Evolutionary conservation across 1,139 yeast species (phyloP).

Genomic region (Suhomyces yuchorum): DNA sequence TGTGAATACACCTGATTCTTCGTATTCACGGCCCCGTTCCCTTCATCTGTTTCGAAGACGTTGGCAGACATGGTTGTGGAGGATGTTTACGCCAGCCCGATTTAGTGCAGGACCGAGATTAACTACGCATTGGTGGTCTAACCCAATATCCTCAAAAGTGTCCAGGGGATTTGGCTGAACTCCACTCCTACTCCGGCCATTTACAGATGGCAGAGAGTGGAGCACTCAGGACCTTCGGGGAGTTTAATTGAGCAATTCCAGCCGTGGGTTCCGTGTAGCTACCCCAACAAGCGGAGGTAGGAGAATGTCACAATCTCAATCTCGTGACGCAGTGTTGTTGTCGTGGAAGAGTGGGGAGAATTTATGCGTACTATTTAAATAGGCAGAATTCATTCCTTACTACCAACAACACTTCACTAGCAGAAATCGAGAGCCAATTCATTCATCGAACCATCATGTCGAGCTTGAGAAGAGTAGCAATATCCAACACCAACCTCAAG

Average conservation of each 20-base stretch:
- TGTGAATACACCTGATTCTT: conserved; percentile 10
- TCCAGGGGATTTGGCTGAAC: too few relatives aligned
- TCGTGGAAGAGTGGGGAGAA: conserved; percentile 1
- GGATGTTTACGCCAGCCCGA: not conserved
- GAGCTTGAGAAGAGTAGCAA: conserved; percentile 24
- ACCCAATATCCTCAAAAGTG: too few relatives aligned
- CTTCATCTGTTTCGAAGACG: conserved; percentile 16
- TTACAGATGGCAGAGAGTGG: too few relatives aligned
- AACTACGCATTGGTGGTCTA: not conserved
- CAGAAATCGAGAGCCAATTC: not conserved
- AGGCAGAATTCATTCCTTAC: not conserved
- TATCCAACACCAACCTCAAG: conserved; percentile 23
- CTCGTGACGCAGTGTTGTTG: conserved; percentile 3
- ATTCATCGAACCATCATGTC: conserved; percentile 17
- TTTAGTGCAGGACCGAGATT: conserved; percentile 2
- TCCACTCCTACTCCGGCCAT: too few relatives aligned
- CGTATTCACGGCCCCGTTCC: conserved; percentile 8
- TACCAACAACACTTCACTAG: not conserved
- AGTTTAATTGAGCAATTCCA: not conserved
- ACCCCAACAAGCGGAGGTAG: too few relatives aligned
- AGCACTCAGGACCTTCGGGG: too few relatives aligned
- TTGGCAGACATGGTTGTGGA: conserved; percentile 16
- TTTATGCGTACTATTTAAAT: not conserved
- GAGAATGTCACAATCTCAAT: not conserved
- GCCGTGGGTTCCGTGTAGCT: not conserved